phyloP scores from a whole-genome alignment of 1,284 basidiomycete genomes.

The Sphaerobolus stellatus region DNA sequence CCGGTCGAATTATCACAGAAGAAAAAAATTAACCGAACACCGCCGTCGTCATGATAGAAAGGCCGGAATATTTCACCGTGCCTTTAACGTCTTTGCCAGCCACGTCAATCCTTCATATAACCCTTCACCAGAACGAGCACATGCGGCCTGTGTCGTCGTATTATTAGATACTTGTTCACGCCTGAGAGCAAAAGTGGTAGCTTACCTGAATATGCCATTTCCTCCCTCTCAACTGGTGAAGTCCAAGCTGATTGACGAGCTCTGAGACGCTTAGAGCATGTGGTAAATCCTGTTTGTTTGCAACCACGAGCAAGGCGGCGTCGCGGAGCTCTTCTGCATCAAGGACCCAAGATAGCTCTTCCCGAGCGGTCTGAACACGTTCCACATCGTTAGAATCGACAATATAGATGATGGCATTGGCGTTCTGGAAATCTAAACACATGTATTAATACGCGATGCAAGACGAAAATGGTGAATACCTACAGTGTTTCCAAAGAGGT shows the following conservation, averaged over 20 bases:
- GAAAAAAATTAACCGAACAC: too few species aligned
- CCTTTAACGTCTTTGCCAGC: conserved; percentile 27
- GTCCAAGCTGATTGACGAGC: conserved; percentile 61
- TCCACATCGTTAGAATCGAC: conserved; percentile 64
- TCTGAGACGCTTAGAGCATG: conserved; percentile 61
- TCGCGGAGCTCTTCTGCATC: conserved; percentile 60
- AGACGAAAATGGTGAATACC: neutral
- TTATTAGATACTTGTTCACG: neutral
- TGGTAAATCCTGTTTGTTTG: conserved; percentile 58
- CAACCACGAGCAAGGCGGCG: conserved; percentile 57
- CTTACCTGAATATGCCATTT: conserved; percentile 55
- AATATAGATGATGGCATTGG: conserved; percentile 64
- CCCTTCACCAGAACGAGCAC: conserved; percentile 60
- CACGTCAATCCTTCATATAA: conserved; percentile 58
- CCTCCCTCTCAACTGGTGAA: conserved; percentile 54
- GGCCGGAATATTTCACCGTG: too few species aligned
- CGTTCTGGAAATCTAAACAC: conserved; percentile 58
- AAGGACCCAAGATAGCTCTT: conserved; percentile 61
- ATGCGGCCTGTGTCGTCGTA: conserved; percentile 38
- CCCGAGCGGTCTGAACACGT: conserved; percentile 57
- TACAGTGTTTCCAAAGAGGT: conserved; percentile 58
- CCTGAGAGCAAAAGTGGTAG: too few species aligned
- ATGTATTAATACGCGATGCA: neutral
- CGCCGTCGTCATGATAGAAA: too few species aligned
- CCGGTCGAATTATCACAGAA: too few species aligned